These are phyloP conservation scores for Dorcoceras hygrometricum DNA, from an alignment of 257 asterid genomes.

Conservation along the genomic window DNA sequence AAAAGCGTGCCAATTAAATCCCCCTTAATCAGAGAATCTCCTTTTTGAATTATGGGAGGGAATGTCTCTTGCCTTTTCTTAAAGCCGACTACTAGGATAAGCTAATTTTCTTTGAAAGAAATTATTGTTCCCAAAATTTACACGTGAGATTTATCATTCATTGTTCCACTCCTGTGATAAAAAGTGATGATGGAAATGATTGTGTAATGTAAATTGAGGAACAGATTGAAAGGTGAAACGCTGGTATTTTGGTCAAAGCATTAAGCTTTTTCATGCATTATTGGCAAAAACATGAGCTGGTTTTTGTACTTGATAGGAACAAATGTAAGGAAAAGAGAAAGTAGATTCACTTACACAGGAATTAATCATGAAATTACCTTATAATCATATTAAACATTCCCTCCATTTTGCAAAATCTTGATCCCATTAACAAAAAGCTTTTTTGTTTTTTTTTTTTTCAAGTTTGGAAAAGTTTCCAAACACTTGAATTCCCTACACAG, in stretches of 20 bases:
- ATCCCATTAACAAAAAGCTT: constrained; percentile 30
- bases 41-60: constrained; percentile 48
- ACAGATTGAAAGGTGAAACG: background rate
- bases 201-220: constrained; percentile 25
- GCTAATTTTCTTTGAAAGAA: no score
- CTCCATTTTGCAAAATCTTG: constrained; percentile 36
- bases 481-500: constrained; percentile 27
- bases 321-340: constrained; percentile 8
- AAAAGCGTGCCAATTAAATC: constrained; percentile 37
- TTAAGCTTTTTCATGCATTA: constrained; percentile 32
- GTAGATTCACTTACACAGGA: constrained; percentile 31
- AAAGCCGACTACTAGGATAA: constrained; percentile 30
- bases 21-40: constrained; percentile 33
- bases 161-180: background rate
- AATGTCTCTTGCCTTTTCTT: constrained; percentile 41
- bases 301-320: constrained; percentile 27
- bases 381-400: constrained; percentile 27
- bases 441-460: constrained; percentile 12
- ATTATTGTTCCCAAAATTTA: no score
- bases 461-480: constrained; percentile 36
- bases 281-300: constrained; percentile 29
- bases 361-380: constrained; percentile 29
- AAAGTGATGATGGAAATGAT: constrained; percentile 33
- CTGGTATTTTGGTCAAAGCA: constrained; percentile 40
- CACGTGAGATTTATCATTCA: background rate